Conservation (phyloP, 257 asterid genomes). For the Ballota nigra region DNA sequence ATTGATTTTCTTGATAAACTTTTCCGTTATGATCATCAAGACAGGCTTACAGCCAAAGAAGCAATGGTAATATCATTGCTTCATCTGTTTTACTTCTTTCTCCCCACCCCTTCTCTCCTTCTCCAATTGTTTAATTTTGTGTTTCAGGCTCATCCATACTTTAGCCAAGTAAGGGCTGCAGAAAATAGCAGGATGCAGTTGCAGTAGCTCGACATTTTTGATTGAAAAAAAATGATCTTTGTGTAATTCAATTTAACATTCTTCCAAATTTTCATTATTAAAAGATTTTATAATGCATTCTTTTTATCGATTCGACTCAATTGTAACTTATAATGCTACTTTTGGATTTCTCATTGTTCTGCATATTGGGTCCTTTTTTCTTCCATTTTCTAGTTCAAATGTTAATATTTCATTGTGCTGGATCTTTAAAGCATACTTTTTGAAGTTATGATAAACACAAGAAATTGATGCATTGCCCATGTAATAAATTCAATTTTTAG, state of each 20-base stretch:
- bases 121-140: neutral
- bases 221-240: neutral
- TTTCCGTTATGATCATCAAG: slow-evolving; percentile 65
- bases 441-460: neutral
- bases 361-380: too few species aligned
- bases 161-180: slow-evolving; percentile 54
- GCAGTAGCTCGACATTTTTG: slow-evolving; percentile 18
- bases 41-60: slow-evolving; percentile 61
- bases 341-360: neutral
- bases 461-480: too few species aligned
- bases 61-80: slow-evolving; percentile 48
- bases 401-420: neutral
- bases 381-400: too few species aligned
- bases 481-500: neutral
- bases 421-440: too few species aligned
- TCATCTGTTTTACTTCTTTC: neutral
- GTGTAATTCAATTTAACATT: neutral
- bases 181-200: slow-evolving; percentile 32
- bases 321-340: neutral
- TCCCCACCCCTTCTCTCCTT: neutral
- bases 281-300: slow-evolving; percentile 8
- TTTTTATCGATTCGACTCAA: neutral
- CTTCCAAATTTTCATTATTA: neutral
- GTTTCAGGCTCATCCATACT: slow-evolving; percentile 48
- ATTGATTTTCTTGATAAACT: slow-evolving; percentile 61